These are phyloP conservation scores for Ceratocystis colombiana DNA, from an alignment of 2,329 filamentous ascomycete species.

Conservation along the genomic window DNA sequence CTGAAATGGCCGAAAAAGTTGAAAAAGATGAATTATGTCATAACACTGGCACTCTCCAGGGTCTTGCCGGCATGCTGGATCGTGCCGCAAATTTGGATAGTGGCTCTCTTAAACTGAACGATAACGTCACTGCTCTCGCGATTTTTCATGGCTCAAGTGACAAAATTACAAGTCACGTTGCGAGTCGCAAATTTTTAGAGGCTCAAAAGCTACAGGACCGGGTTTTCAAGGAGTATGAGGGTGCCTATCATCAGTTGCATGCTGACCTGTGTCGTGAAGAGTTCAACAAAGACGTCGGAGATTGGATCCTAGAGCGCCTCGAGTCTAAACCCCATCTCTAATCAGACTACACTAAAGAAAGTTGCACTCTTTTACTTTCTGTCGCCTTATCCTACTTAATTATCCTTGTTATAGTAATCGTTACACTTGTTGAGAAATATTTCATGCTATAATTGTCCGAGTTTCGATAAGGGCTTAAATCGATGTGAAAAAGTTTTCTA, in stretches of 20 bases:
- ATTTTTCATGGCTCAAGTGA: slow-evolving; percentile 70
- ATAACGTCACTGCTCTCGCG: slow-evolving; percentile 54
- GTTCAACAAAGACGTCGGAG: slow-evolving; percentile 49
- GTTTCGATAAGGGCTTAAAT: too few species aligned
- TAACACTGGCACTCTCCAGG: slow-evolving; percentile 76
- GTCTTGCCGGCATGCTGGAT: slow-evolving; percentile 66
- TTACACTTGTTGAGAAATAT: too few species aligned
- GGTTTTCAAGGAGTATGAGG: slow-evolving; percentile 62
- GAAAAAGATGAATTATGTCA: slow-evolving; percentile 62
- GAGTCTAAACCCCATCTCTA: slow-evolving; percentile 35
- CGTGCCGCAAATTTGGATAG: slow-evolving; percentile 51
- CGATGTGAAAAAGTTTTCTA: too few species aligned
- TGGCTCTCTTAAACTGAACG: slow-evolving; percentile 45
- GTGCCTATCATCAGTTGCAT: slow-evolving; percentile 67
- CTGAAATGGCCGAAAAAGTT: slow-evolving; percentile 50
- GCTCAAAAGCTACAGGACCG: slow-evolving; percentile 53
- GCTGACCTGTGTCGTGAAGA: slow-evolving; percentile 46
- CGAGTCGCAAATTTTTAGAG: slow-evolving; percentile 55
- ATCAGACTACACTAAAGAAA: background rate
- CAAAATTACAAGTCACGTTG: slow-evolving; percentile 54
- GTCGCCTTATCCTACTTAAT: too few species aligned
- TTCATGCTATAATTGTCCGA: too few species aligned
- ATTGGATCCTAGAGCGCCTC: slow-evolving; percentile 51
- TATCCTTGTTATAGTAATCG: too few species aligned
- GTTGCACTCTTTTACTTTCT: too few species aligned